Percentiles rank a stretch among this genome's conserved stretches.
Conservation (phyloP, 140 eudicot genomes). For the Flaveria floridana region DNA sequence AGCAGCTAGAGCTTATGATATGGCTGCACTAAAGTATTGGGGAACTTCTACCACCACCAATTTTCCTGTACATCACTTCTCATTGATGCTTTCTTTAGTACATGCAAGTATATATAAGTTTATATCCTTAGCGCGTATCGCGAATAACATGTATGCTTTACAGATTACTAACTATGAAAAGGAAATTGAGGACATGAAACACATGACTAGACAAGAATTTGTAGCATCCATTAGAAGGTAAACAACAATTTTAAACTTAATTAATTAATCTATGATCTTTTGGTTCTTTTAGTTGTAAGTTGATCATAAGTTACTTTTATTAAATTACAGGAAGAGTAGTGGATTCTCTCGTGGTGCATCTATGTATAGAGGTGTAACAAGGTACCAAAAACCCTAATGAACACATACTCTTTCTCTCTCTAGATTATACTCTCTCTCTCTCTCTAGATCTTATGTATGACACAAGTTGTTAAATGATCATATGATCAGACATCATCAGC, state of each 20-base stretch:
- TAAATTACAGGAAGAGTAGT: constrained; percentile 75
- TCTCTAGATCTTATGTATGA: background rate
- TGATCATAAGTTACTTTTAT: background rate
- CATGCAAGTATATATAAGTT: background rate
- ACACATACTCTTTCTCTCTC: constrained; percentile 15
- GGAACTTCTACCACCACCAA: constrained; percentile 98
- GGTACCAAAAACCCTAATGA: constrained; percentile 46
- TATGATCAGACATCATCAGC: constrained; percentile 82
- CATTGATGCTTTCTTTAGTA: background rate
- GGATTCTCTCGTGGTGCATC: constrained; percentile 99
- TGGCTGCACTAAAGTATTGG: constrained; percentile 96
- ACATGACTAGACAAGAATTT: constrained; percentile 97
- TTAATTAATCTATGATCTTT: background rate
- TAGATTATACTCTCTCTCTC: background rate
- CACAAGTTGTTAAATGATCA: background rate
- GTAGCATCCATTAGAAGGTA: constrained; percentile 95
- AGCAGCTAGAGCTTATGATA: constrained; percentile 97
- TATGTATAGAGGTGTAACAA: constrained; percentile 96
- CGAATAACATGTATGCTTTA: background rate
- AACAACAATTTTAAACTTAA: background rate
- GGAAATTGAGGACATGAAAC: constrained; percentile 92
- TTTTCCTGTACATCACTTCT: constrained; percentile 57
- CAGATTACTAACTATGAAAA: constrained; percentile 93
- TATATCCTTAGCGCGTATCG: background rate
- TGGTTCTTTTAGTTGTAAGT: background rate